phyloP scores from a whole-genome alignment of 306 rosid species.

The Abrus pulchellus region DNA sequence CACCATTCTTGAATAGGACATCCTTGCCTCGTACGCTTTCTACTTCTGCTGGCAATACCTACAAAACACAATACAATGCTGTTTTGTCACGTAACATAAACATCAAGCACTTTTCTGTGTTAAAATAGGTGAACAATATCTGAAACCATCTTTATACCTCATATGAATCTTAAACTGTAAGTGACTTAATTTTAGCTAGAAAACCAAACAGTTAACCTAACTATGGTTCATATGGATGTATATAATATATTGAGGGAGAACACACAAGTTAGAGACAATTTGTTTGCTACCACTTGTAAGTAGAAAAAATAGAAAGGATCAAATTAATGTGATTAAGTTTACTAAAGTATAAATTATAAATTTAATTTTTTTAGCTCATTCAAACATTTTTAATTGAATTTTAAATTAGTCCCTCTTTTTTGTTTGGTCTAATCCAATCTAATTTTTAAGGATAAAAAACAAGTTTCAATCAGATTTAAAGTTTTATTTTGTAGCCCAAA shows the following conservation, averaged over 20 bases:
- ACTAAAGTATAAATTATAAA: no score
- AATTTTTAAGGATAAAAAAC: no score
- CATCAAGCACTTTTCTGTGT: not conserved
- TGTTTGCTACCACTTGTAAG: no score
- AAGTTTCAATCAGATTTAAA: no score
- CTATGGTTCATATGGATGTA: not conserved
- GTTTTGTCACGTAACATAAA: constrained; percentile 16
- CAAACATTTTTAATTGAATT: no score
- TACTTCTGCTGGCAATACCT: constrained; percentile 67
- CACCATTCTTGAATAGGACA: constrained; percentile 58
- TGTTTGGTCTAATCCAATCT: no score
- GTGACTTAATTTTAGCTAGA: not conserved
- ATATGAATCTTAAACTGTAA: not conserved
- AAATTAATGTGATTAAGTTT: no score
- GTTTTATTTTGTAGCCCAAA: no score
- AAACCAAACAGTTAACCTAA: not conserved
- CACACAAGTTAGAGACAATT: no score
- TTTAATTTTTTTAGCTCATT: no score
- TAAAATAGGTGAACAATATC: not conserved
- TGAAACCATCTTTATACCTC: not conserved
- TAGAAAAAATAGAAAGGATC: no score
- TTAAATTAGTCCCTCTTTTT: no score
- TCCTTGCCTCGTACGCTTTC: constrained; percentile 53
- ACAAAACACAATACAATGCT: constrained; percentile 14
- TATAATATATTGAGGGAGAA: not conserved